Evolutionary conservation across 306 rosid species (phyloP).

Genomic region (Acacia acuminata): DNA sequence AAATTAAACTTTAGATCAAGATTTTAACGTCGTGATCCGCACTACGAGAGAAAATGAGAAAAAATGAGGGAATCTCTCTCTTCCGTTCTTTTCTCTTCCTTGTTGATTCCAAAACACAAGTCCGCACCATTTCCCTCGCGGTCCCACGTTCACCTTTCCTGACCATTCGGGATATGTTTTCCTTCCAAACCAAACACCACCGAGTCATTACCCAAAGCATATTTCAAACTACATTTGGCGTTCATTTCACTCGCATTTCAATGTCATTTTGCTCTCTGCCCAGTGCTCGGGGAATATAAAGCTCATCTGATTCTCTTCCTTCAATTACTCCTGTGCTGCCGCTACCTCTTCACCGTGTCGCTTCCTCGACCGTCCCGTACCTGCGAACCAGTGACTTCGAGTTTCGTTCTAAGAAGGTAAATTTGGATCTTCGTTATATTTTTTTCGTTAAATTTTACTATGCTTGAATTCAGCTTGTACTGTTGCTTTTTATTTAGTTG

Average conservation of each 20-base stretch:
- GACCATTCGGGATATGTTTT: slow-evolving; percentile 1
- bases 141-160: not conserved
- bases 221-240: slow-evolving; percentile 39
- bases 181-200: slow-evolving; percentile 29
- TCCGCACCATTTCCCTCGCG: not conserved
- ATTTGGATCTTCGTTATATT: not conserved
- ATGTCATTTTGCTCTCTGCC: slow-evolving; percentile 34
- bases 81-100: slow-evolving; percentile 1
- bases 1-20: too few relatives aligned
- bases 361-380: not conserved
- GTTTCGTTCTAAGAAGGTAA: slow-evolving; percentile 33
- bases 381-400: not conserved
- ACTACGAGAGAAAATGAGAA: too few relatives aligned
- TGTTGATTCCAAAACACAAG: slow-evolving; percentile 12
- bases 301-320: slow-evolving; percentile 5
- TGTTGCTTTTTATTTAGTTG: not conserved
- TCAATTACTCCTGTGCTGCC: not conserved
- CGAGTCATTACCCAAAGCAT: not conserved
- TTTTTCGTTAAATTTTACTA: slow-evolving; percentile 3
- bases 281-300: slow-evolving; percentile 29
- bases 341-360: not conserved
- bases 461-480: not conserved
- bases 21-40: too few relatives aligned
- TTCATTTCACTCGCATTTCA: slow-evolving; percentile 32
- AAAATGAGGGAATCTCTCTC: too few relatives aligned